Conservation (phyloP, 2,329 filamentous ascomycete genomes). For the Paecilomyces variotii region DNA sequence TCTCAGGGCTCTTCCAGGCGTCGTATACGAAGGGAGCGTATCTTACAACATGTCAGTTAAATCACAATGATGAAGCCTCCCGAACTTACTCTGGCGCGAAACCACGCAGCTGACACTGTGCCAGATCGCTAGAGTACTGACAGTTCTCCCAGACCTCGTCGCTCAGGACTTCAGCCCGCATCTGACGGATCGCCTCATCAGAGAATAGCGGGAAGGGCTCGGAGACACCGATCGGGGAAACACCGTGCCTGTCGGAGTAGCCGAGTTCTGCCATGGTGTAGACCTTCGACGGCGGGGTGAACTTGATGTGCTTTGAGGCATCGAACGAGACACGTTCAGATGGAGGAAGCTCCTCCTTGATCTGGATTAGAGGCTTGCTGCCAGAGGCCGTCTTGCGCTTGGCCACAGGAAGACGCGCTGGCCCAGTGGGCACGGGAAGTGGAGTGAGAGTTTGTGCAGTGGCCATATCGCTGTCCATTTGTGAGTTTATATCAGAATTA, state of each 20-base stretch:
- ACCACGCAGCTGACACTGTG: constrained; percentile 47
- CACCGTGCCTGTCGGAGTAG: constrained; percentile 45
- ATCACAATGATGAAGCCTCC: neutral
- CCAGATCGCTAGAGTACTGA: constrained; percentile 52
- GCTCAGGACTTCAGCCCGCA: constrained; percentile 55
- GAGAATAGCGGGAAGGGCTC: constrained; percentile 59
- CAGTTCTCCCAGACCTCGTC: constrained; percentile 50
- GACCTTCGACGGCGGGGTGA: constrained; percentile 43
- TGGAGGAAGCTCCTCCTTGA: constrained; percentile 16
- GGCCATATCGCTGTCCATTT: constrained; percentile 9
- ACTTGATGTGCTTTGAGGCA: constrained; percentile 48
- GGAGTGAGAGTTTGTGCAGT: constrained; percentile 12
- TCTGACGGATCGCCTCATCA: constrained; percentile 51
- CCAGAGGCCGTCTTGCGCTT: constrained; percentile 3
- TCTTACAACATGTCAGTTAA: constrained; percentile 23
- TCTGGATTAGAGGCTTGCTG: constrained; percentile 21
- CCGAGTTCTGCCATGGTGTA: constrained; percentile 57
- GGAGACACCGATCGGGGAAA: constrained; percentile 57
- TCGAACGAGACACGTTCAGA: constrained; percentile 38
- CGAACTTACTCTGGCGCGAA: constrained; percentile 46
- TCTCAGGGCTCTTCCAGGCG: constrained; percentile 50
- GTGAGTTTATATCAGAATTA: neutral
- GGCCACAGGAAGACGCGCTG: constrained; percentile 12
- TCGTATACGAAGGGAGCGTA: constrained; percentile 59
- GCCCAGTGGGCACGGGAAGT: constrained; percentile 16